phyloP scores from a whole-genome alignment of 2,329 filamentous ascomycete species.

The Colletotrichum sp. region DNA sequence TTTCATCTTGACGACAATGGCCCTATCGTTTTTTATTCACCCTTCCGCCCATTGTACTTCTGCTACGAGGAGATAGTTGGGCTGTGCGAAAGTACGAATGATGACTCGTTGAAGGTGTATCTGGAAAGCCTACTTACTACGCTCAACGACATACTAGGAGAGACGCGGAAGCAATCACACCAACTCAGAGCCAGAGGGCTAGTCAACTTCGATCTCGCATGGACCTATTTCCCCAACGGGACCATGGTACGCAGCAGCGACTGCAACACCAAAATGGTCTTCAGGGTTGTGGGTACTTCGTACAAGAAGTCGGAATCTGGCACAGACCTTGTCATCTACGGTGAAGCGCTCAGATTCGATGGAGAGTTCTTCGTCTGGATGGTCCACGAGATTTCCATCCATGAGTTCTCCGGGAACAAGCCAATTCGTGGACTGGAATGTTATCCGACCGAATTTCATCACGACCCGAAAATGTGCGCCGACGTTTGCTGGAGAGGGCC shows the following conservation, averaged over 20 bases:
- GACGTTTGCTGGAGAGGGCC: slow-evolving; percentile 37
- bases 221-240: slow-evolving; percentile 48
- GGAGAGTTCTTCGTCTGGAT: slow-evolving; percentile 47
- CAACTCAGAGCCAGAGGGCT: slow-evolving; percentile 41
- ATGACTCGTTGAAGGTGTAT: slow-evolving; percentile 37
- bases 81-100: slow-evolving; percentile 30
- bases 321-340: slow-evolving; percentile 29
- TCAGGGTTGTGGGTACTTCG: slow-evolving; percentile 38
- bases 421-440: slow-evolving; percentile 43
- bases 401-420: slow-evolving; percentile 41
- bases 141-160: slow-evolving; percentile 48
- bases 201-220: slow-evolving; percentile 45
- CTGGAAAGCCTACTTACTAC: slow-evolving; percentile 44
- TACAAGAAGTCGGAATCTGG: slow-evolving; percentile 27
- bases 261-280: slow-evolving; percentile 45
- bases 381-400: slow-evolving; percentile 33
- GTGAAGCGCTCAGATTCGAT: slow-evolving; percentile 42
- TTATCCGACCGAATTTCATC: slow-evolving; percentile 40
- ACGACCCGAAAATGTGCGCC: slow-evolving; percentile 32
- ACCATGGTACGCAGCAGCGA: slow-evolving; percentile 43
- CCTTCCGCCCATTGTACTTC: slow-evolving; percentile 50
- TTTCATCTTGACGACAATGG: slow-evolving; percentile 41
- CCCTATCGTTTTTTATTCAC: slow-evolving; percentile 38
- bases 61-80: slow-evolving; percentile 45
- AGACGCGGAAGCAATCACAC: slow-evolving; percentile 38